Evolutionary conservation across 768 basidiomycete species (phyloP), one percentile per base, ranked within the genome.

Genomic region (Trametes cingulata): DNA sequence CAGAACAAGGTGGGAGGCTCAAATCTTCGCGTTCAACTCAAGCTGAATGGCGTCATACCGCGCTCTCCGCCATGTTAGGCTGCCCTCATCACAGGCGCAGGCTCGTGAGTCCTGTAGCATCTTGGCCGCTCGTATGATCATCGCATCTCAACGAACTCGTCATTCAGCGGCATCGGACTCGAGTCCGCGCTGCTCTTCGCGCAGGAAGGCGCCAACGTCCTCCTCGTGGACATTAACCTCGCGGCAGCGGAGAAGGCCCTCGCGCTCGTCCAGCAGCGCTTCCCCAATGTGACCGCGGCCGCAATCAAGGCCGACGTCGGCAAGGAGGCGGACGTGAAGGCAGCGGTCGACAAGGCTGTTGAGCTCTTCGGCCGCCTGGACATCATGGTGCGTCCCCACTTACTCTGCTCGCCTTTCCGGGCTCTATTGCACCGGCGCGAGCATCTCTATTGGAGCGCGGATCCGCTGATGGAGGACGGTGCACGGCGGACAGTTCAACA

Each of bases 151-250:
- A 24, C 3, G 17, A 35, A 40, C 24, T 36, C 41, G n/a, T 37
- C 14, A 60, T 61, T 42, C 73, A 98, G 95, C 56, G 97, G 97
- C 0, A 97, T 99, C 73, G 97, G 97, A 25, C 83, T 98, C 48
- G 95, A 99, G 77, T 90, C 95, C 0, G 87, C 94, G n/a, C 80
- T 98, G 61, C 82, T 98, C 46, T 99, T 99, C 72, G 96, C 96
- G 1, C 82, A 85, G 62, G 97, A 99, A 73, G 95, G 96, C 24
- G 94, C 94, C n/a, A 84, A 88, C 67, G 86, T 98, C 61, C 71
- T 98, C 43, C 83, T 95, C 43, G 90, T 87, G 35, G 97, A 99
- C 72, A 85, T 98, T 72, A 97, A 95, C 73, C 65, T 86, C 22
- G 75, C 80, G 20, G 89, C 86, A 24, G 94, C 85, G 4, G 77